A percentile compares a stretch with the other conserved stretches of the same genome.
Evolutionary conservation across 1,284 basidiomycete genomes (phyloP).

Genomic region (Cerioporus squamosus): DNA sequence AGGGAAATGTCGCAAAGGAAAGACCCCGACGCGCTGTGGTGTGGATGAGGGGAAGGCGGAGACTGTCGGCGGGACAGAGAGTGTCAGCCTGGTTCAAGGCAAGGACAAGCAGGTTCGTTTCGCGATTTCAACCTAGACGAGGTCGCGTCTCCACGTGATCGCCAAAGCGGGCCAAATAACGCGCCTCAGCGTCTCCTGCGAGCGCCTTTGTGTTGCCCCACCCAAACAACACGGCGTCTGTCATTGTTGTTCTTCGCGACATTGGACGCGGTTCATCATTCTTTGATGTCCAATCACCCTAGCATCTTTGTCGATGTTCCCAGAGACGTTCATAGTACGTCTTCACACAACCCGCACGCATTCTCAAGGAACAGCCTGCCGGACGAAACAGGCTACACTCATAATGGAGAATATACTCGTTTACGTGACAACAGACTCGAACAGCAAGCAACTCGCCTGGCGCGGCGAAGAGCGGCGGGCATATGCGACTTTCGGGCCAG

Average conservation of each 20-base stretch:
- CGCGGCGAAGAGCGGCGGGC: background rate
- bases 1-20: constrained; percentile 23
- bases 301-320: constrained; percentile 9
- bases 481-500: background rate
- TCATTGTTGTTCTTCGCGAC: constrained; percentile 7
- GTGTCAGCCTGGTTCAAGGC: constrained; percentile 33
- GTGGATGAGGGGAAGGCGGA: constrained; percentile 19
- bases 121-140: constrained; percentile 33
- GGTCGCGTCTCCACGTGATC: constrained; percentile 30
- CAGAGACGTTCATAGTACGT: constrained; percentile 14
- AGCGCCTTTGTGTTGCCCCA: constrained; percentile 11
- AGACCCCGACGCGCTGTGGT: constrained; percentile 28
- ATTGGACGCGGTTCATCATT: constrained; percentile 20
- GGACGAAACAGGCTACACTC: background rate
- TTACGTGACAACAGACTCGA: background rate
- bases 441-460: background rate
- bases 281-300: constrained; percentile 25
- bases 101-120: constrained; percentile 27
- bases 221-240: constrained; percentile 8
- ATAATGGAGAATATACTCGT: background rate
- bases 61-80: constrained; percentile 22
- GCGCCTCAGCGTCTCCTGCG: no score
- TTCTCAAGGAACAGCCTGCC: constrained; percentile 6
- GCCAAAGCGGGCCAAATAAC: constrained; percentile 31
- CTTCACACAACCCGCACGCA: constrained; percentile 1